Conservation (phyloP, 1,139 yeast genomes). For the Ashbya aceris region DNA sequence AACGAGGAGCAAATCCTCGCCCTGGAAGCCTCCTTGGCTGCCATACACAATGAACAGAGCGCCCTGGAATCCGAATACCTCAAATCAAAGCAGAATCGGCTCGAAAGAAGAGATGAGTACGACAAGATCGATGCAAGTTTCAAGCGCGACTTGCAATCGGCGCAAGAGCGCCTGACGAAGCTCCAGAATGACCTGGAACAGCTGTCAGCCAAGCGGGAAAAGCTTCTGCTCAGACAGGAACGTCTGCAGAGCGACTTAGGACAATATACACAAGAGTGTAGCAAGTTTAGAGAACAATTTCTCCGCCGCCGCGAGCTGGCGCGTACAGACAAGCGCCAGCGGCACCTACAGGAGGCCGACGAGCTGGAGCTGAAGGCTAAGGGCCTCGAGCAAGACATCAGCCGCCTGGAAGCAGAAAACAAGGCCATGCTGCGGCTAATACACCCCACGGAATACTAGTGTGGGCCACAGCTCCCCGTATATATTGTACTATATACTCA, state of each 20-base stretch:
- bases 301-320: slow-evolving; percentile 24
- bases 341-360: slow-evolving; percentile 20
- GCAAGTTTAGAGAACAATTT: slow-evolving; percentile 23
- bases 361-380: slow-evolving; percentile 25
- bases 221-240: slow-evolving; percentile 27
- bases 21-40: slow-evolving; percentile 33
- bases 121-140: slow-evolving; percentile 31
- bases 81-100: slow-evolving; percentile 33
- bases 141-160: slow-evolving; percentile 20
- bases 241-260: slow-evolving; percentile 31
- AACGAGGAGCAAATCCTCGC: slow-evolving; percentile 34
- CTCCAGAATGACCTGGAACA: slow-evolving; percentile 31
- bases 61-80: slow-evolving; percentile 35
- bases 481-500: too few species aligned
- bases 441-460: neutral
- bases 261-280: slow-evolving; percentile 25
- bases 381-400: slow-evolving; percentile 29
- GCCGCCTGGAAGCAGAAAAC: slow-evolving; percentile 23
- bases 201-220: slow-evolving; percentile 32
- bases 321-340: slow-evolving; percentile 24
- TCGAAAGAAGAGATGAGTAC: slow-evolving; percentile 30
- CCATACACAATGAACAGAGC: slow-evolving; percentile 29
- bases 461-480: too few species aligned
- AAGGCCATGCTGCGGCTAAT: neutral
- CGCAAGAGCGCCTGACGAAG: slow-evolving; percentile 11